phyloP scores from a whole-genome alignment of 2,329 filamentous ascomycete genomes.

The Coleophoma eucalyptorum region DNA sequence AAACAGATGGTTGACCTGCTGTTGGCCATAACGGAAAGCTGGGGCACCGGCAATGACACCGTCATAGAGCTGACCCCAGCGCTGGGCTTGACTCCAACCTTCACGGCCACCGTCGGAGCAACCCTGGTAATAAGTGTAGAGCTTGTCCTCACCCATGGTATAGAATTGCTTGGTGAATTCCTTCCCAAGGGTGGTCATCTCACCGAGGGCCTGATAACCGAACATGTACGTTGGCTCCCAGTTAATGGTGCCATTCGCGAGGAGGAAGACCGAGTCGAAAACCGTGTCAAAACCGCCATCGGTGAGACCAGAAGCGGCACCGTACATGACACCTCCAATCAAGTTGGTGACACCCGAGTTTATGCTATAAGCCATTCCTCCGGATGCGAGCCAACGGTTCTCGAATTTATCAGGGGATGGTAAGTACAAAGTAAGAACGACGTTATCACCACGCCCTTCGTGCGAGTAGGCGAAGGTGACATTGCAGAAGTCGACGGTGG shows the following conservation, averaged over 20 bases:
- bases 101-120: conserved; percentile 44
- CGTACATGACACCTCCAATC: conserved; percentile 36
- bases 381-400: conserved; percentile 38
- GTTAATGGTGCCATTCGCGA: conserved; percentile 33
- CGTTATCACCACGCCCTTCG: conserved; percentile 28
- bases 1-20: conserved; percentile 36
- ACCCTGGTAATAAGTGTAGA: conserved; percentile 45
- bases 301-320: conserved; percentile 41
- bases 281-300: conserved; percentile 45
- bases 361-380: conserved; percentile 41
- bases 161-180: conserved; percentile 36
- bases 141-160: conserved; percentile 17
- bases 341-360: conserved; percentile 28
- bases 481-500: conserved; percentile 36
- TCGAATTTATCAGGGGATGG: conserved; percentile 36
- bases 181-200: conserved; percentile 35
- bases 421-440: conserved; percentile 35
- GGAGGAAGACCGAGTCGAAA: conserved; percentile 31
- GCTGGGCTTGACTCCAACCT: conserved; percentile 38
- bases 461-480: conserved; percentile 40
- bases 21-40: conserved; percentile 38
- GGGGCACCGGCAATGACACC: conserved; percentile 39
- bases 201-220: conserved; percentile 30
- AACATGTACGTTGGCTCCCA: conserved; percentile 31
- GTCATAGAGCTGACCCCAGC: conserved; percentile 34